Evolutionary conservation across 331 rosid genomes (phyloP), one percentile per base, ranked within the genome.

Genomic region (Ulmus americana): DNA sequence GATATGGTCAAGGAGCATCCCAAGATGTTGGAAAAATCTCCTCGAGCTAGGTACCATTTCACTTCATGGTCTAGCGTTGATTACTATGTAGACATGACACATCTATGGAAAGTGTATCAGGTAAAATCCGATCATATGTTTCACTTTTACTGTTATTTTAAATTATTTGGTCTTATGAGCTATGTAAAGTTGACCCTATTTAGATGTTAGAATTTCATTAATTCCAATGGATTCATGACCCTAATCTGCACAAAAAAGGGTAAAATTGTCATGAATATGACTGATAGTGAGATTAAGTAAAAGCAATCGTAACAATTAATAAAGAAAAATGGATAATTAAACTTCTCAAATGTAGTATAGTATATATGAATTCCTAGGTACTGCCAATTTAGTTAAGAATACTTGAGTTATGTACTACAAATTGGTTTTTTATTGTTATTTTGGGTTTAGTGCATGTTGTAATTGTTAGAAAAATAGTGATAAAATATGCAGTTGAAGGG

Each of bases 1-100:
- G 70, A 76, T 91, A 67, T n/a, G n/a, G 78, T 88, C 67, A 81
- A 69, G 77, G 86, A 88, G 70, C 91, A 88, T 62, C 95, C 97
- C 28, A 81, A 77, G 74, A 82, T 57, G 42, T 70, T 88, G 80
- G 96, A 82, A 83, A 75, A 68, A 74, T 74, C 69, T 20, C 91
- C 90, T 47, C 82, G 80, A 70, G 96, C 95, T 60, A 80, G 96
- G 80, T 88, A 91, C 80, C 97, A 91, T 85, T 91, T 91, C 65
- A 79, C 87, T 65, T 84, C 91, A 59, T 88, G 95, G 96, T 39
- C 91, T 72, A 71, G 97, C 39, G 71, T 75, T 61, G 82, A 82
- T 79, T 91, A 88, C 78, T 91, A 91, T 82, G 89, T 79, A 82
- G 96, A 91, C 75, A 74, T 72, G 95, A 65, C 70, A 20, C 83